These are phyloP conservation scores for Debaryomyces nepalensis DNA, from an alignment of 1,139 yeast species.

Conservation along the genomic window DNA sequence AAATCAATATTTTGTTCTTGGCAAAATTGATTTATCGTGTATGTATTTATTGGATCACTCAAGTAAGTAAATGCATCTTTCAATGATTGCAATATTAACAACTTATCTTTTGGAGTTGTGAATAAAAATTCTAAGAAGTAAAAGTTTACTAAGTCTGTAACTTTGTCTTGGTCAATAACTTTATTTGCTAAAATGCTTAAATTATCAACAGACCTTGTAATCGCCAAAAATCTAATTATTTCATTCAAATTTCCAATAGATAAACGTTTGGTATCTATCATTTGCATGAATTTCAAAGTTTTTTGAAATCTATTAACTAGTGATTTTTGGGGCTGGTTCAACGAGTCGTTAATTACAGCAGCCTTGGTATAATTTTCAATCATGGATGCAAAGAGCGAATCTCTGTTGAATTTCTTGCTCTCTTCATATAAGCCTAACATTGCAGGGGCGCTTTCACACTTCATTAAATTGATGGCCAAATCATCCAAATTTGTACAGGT, in stretches of 20 bases:
- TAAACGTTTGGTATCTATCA: conserved; percentile 24
- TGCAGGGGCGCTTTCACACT: conserved; percentile 14
- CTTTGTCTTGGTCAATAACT: conserved; percentile 24
- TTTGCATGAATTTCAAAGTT: conserved; percentile 29
- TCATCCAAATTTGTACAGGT: conserved; percentile 9
- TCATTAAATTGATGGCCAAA: conserved; percentile 14
- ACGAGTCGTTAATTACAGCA: conserved; percentile 11
- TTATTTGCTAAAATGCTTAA: conserved; percentile 37
- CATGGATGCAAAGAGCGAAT: conserved; percentile 22
- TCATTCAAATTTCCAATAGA: conserved; percentile 29
- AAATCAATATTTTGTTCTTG: conserved; percentile 8
- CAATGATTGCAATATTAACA: conserved; percentile 24
- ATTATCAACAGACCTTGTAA: conserved; percentile 26
- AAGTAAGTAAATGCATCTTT: conserved; percentile 23
- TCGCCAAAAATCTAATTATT: conserved; percentile 34
- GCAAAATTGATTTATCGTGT: conserved; percentile 19
- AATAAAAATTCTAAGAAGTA: conserved; percentile 35
- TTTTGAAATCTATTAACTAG: conserved; percentile 17
- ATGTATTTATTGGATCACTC: conserved; percentile 24
- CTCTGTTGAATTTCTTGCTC: conserved; percentile 17
- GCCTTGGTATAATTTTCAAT: conserved; percentile 24
- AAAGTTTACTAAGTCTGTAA: conserved; percentile 30
- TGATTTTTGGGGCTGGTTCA: conserved; percentile 15
- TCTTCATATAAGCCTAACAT: conserved; percentile 23
- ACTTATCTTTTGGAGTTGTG: conserved; percentile 21